phyloP scores from a whole-genome alignment of 2,329 filamentous ascomycete genomes.

The Cordyceps pruinosa region DNA sequence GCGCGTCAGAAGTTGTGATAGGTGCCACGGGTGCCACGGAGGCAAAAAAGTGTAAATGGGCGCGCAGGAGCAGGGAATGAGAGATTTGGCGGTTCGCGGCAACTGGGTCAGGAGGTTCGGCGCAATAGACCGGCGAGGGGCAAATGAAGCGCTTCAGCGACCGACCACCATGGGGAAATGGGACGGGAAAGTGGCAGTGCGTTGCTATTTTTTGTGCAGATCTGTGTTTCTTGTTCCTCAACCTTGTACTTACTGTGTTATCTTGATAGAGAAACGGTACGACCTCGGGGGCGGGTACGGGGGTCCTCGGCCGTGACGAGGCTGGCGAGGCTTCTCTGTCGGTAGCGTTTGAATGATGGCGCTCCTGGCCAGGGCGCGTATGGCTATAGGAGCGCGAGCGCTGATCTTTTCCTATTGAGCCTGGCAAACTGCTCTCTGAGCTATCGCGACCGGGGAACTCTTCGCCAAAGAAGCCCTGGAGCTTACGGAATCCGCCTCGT shows the following conservation, averaged over 20 bases:
- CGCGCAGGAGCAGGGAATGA: neutral
- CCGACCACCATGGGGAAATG: neutral
- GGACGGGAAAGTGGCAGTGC: conserved; percentile 18
- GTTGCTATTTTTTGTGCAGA: too few relatives aligned
- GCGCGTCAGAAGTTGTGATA: conserved; percentile 18
- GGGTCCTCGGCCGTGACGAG: conserved; percentile 73
- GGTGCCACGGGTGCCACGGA: conserved; percentile 7
- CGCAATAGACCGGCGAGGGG: conserved; percentile 10
- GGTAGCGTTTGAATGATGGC: conserved; percentile 73
- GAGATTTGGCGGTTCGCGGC: conserved; percentile 6
- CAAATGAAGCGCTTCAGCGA: conserved; percentile 2
- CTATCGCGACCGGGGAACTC: conserved; percentile 70
- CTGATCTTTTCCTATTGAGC: conserved; percentile 48
- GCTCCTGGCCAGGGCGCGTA: conserved; percentile 56
- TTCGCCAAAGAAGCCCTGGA: conserved; percentile 89
- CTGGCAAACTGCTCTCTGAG: conserved; percentile 61
- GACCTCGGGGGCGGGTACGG: conserved; percentile 82
- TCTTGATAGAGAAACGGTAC: conserved; percentile 97
- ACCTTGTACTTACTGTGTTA: conserved; percentile 47
- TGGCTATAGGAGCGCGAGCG: conserved; percentile 58
- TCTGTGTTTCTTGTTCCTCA: neutral
- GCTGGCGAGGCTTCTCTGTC: conserved; percentile 70
- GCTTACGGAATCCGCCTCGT: conserved; percentile 68
- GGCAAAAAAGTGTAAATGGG: neutral
- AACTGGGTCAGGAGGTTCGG: conserved; percentile 1